These are phyloP conservation scores for Bruguiera parviflora DNA, from an alignment of 345 rosid species.

Conservation along the genomic window DNA sequence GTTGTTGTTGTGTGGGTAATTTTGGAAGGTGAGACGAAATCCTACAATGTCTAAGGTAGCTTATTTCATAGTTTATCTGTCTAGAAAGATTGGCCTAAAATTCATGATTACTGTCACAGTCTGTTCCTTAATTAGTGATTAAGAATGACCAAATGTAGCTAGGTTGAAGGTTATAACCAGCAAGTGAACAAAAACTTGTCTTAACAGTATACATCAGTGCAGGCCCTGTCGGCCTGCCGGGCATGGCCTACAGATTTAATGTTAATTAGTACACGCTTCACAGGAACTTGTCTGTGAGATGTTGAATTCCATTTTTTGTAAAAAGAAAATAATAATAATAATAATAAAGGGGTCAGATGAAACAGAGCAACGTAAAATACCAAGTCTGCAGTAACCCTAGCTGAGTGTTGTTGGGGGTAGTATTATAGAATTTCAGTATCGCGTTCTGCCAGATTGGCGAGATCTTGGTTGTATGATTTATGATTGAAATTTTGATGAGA, in stretches of 20 bases:
- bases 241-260: conserved; percentile 23
- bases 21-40: too few species aligned
- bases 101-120: too few species aligned
- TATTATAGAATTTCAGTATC: too few species aligned
- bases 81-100: too few species aligned
- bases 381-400: background rate
- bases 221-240: conserved; percentile 3
- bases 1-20: too few species aligned
- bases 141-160: background rate
- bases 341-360: conserved; percentile 6
- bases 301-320: conserved; percentile 16
- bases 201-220: conserved; percentile 2
- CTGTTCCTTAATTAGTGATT: background rate
- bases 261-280: conserved; percentile 6
- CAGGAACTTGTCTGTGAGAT: conserved; percentile 19
- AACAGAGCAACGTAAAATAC: conserved; percentile 40
- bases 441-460: too few species aligned
- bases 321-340: background rate
- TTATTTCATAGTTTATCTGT: too few species aligned
- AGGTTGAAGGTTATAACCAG: background rate
- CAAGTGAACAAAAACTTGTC: background rate
- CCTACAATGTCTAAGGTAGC: too few species aligned
- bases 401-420: too few species aligned
- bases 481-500: too few species aligned
- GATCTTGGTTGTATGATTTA: too few species aligned